Evolutionary conservation across 306 rosid species (phyloP), one percentile per base, ranked within the genome.

Genomic region (Glycine latifolia): DNA sequence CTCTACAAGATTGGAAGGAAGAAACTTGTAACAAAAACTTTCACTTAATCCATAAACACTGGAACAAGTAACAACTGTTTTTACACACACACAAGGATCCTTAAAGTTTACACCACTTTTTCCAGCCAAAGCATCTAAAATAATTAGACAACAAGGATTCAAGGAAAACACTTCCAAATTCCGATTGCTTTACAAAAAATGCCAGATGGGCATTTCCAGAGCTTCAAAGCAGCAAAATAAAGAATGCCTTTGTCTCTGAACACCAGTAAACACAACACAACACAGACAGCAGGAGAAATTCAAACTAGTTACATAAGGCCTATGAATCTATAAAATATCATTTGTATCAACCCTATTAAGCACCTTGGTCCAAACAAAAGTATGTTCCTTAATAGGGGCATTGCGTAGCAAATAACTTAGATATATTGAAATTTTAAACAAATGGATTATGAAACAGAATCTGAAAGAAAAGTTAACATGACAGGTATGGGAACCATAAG

Each of bases 341-440:
- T 47, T 67, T 55, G 16, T 31, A 44, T 46, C 62, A 66, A 56
- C 59, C 37, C 62, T 67, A 46, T 43, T 26, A 67, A 81, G 71
- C 58, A 66, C 53, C 67, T 56, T 56, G 6, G 49, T 81, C 48
- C 70, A 74, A 65, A 75, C 85, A 81, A 54, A 74, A 63, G 53
- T 55, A 55, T 46, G 54, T 49, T n/a, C 70, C 53, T 31, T 13
- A 63, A 67, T 55, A 7, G 60, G 58, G 67, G 5, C 43, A 26
- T 44, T 81, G 47, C 53, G 54, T 56, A 31, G 20, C 79, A 44
- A 75, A 67, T 74, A 66, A 74, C 59, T 54, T n/a, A 37, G 63
- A 82, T 17, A 75, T 82, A 52, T 50, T 69, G 56, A 69, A 82
- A 53, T 60, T 76, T 68, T 60, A 68, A 75, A 76, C 20, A 37